Evolutionary conservation across 2,329 filamentous ascomycete genomes (phyloP).

Genomic region (Thermothelomyces thermophilus): DNA sequence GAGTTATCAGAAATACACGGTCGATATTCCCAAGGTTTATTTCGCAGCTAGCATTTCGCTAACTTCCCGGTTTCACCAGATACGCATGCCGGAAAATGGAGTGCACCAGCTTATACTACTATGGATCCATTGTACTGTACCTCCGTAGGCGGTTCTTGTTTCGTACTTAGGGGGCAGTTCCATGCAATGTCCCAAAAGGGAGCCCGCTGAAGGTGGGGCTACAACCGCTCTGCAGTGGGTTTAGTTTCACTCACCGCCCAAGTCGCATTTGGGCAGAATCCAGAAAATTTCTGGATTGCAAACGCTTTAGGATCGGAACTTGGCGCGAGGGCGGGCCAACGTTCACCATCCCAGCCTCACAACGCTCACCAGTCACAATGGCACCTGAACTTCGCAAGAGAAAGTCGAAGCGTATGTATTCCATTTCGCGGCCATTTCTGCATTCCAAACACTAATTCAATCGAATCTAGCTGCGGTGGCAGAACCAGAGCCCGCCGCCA

Average conservation of each 20-base stretch:
- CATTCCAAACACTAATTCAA: constrained; percentile 12
- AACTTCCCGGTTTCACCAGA: not conserved
- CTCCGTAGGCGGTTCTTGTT: too few species aligned
- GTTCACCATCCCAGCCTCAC: not conserved
- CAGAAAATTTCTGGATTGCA: constrained; percentile 21
- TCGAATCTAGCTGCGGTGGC: constrained; percentile 11
- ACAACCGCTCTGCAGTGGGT: not conserved
- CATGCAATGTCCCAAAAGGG: not conserved
- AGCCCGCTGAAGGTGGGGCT: constrained; percentile 1
- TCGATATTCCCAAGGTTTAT: too few species aligned
- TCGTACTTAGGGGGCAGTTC: not conserved
- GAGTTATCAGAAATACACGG: too few species aligned
- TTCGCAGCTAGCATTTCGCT: not conserved
- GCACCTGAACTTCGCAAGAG: constrained; percentile 25
- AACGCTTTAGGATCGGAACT: not conserved
- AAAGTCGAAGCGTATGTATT: constrained; percentile 25
- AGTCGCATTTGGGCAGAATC: constrained; percentile 20
- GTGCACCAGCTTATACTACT: too few species aligned
- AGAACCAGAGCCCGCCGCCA: constrained; percentile 17
- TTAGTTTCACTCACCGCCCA: constrained; percentile 16
- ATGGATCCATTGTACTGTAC: too few species aligned
- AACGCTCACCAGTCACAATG: constrained; percentile 21
- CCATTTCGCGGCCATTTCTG: not conserved
- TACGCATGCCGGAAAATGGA: not conserved
- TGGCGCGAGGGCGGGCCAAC: not conserved